Evolutionary conservation across 176 grass and related monocot species (phyloP), one percentile per base, ranked within the genome.

Genomic region (Bothriochloa decipiens): DNA sequence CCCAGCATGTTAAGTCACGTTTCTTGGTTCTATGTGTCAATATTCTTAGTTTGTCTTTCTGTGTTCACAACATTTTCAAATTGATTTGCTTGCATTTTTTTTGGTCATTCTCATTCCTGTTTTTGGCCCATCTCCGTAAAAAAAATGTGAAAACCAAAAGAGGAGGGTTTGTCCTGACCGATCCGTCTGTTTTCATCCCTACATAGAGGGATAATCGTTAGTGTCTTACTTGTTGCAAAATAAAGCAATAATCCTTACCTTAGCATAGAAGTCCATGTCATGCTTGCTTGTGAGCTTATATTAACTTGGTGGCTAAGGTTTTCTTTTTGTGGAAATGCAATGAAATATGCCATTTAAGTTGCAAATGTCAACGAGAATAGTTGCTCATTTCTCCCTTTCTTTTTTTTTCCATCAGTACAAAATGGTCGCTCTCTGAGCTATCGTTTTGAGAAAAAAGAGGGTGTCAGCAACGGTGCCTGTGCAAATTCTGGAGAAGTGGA

Each of bases 401-500:
- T 18, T 28, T 64, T 12, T 40, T 27, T 16, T 46, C 15, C 40
- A 7, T 1, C 70, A 9, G 4, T 27, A 6, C 41, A 27, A 46
- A 25, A 41, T 41, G 36, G 67, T 68, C 17, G 66, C 35, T 11
- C 17, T 37, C 57, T 1, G 9, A 60, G 22, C 20, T 60, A 60
- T 3, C 53, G 20, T 58, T 57, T 57, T 57, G 52, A 58, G 53
- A 58, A n/a, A 58, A 58, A n/a, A 53, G 20, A n/a, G 53, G 53
- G 20, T n/a, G 20, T 58, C 53, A n/a, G 20, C 53, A 45, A 65
- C 13, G 77, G 23, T 3, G 6, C 1, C 0, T 0, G 1, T 8
- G 8, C 8, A 13, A 76, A 77, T 77, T 41, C n/a, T 0, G 0
- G 0, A n/a, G 0, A 11, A 68, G 0, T 0, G 0, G 3, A 65